phyloP scores from a whole-genome alignment of 1,284 basidiomycete genomes.

The Papiliotrema flavescens region DNA sequence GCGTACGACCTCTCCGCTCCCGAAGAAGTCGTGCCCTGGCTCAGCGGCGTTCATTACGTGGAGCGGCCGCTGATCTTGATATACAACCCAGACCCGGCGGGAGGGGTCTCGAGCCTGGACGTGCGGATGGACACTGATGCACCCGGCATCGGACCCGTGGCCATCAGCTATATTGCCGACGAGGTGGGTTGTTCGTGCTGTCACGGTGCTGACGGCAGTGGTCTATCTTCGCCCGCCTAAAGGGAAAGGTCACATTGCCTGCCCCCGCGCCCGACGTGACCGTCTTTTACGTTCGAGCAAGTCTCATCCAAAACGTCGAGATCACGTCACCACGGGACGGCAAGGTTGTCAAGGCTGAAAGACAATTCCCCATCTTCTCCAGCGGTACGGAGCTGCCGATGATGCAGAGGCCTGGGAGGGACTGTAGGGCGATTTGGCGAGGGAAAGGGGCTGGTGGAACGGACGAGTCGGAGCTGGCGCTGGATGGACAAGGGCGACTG shows the following conservation, averaged over 20 bases:
- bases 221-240: constrained; percentile 28
- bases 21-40: constrained; percentile 21
- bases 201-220: constrained; percentile 18
- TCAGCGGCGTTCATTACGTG: constrained; percentile 16
- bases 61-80: constrained; percentile 19
- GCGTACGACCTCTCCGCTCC: constrained; percentile 4
- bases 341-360: background rate
- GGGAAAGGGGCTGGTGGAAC: constrained; percentile 15
- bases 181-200: constrained; percentile 6
- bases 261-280: constrained; percentile 18
- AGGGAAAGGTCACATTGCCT: constrained; percentile 11
- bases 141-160: constrained; percentile 8
- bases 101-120: constrained; percentile 22
- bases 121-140: constrained; percentile 4
- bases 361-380: background rate
- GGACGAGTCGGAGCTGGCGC: constrained; percentile 6
- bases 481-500: constrained; percentile 25
- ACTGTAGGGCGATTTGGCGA: constrained; percentile 25
- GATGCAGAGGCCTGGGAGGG: constrained; percentile 10
- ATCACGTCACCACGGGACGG: constrained; percentile 26
- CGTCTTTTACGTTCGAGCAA: constrained; percentile 30
- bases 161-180: constrained; percentile 7
- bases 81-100: constrained; percentile 26
- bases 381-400: background rate
- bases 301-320: constrained; percentile 25